Base-by-base conservation (phyloP, 495 filamentous ascomycete species). In the Xylaria palmicola region DNA sequence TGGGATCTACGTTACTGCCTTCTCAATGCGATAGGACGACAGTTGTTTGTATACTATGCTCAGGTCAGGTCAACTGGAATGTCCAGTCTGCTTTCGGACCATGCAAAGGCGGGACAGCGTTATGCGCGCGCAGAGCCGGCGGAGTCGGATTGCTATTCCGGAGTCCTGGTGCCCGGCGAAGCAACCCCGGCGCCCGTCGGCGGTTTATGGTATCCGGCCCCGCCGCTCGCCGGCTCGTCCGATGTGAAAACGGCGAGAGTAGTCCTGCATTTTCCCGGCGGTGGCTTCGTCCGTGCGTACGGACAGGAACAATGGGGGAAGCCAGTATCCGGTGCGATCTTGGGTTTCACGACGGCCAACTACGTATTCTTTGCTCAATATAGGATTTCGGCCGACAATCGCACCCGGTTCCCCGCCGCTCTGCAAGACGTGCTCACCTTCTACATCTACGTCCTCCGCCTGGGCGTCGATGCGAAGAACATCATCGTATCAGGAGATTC, bases 401-500 rank as follows among this genome's bases (percentile, higher is more conserved):
- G 24, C 13, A 63, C 56, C 4, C 56, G 56, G 0, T 68, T 68
- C 19, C 65, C 65, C 8, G 62, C 56, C 12, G 51, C 56, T 15
- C 1, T 68, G 8, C 62, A 68, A 34, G 65, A 68, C 22, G 6
- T 60, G 15, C 13, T 68, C 1, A 68, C 60, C 12, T 55, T 59
- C 5, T 68, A 68, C 26, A 32, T 36, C 26, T 55, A 68, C 20
- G 15, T 52, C 0, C 44, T 68, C 3, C 29, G 9, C 8, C 15
- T 63, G 8, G 60, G 65, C 7, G 10, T 62, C 12, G 6, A 39
- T 1, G 37, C 65, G 1, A 17, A 63, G n/a, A 54, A 68, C 32
- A 29, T 65, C 40, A 63, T 65, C 30, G 19, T 65, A 2, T 60
- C 30, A 1, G 62, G 65, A 0, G 65, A 68, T 30, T 68, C 65